phyloP scores from a whole-genome alignment of 768 basidiomycete species.

The Lentinula guzmanii region DNA sequence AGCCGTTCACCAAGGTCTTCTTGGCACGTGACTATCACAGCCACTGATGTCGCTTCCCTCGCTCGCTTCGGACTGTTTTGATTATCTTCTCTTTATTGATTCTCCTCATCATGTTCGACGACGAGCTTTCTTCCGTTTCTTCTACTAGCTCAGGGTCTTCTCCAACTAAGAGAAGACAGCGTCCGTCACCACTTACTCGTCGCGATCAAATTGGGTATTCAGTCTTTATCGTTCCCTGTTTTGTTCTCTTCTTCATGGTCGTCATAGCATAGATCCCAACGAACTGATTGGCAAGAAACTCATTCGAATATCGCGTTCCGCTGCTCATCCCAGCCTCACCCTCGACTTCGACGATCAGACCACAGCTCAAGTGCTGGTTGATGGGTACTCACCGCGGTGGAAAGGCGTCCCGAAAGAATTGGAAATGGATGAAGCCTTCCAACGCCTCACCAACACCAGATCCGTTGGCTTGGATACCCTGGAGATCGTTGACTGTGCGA shows the following conservation, averaged over 20 bases:
- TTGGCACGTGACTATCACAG: not conserved
- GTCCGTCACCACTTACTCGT: constrained; percentile 29
- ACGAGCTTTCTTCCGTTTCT: constrained; percentile 9
- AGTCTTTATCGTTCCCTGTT: not conserved
- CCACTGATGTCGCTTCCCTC: not conserved
- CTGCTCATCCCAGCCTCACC: constrained; percentile 40
- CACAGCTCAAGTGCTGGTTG: constrained; percentile 47
- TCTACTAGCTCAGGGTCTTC: constrained; percentile 12
- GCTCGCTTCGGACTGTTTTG: not conserved
- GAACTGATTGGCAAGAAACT: constrained; percentile 39
- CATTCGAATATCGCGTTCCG: constrained; percentile 31
- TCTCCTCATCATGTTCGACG: constrained; percentile 2
- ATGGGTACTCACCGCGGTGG: constrained; percentile 54
- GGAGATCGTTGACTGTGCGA: constrained; percentile 45
- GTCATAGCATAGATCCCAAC: constrained; percentile 32
- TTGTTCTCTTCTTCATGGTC: constrained; percentile 5
- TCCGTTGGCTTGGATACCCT: constrained; percentile 35
- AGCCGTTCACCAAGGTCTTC: not conserved
- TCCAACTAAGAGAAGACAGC: constrained; percentile 15
- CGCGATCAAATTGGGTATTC: constrained; percentile 23
- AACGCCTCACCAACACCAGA: constrained; percentile 26
- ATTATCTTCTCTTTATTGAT: not conserved
- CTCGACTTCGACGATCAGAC: constrained; percentile 39
- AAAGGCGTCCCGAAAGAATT: constrained; percentile 54
- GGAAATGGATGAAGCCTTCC: constrained; percentile 45